Conservation (phyloP, 73 alveolate species). For the Tetrahymena elliotti region DNA sequence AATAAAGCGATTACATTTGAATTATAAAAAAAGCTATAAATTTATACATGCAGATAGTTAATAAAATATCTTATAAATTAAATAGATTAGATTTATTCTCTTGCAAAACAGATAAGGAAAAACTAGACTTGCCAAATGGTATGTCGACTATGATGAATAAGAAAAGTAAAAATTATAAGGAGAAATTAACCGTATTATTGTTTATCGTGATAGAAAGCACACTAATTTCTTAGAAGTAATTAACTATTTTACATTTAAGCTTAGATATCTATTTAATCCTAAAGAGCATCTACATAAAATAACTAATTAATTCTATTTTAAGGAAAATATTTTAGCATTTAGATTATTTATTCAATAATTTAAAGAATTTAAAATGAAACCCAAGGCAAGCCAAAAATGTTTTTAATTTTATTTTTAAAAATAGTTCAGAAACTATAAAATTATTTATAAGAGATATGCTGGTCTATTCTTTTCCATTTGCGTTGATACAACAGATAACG, state of each 20-base stretch:
- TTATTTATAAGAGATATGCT: constrained; percentile 94
- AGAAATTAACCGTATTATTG: constrained; percentile 85
- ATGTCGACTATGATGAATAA: constrained; percentile 72
- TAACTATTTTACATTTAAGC: neutral
- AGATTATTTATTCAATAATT: neutral
- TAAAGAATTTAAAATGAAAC: neutral
- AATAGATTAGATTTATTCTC: constrained; percentile 86
- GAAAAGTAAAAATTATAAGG: constrained; percentile 59
- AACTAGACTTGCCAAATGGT: constrained; percentile 94
- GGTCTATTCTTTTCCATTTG: constrained; percentile 93
- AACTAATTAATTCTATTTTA: no score
- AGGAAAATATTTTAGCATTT: no score
- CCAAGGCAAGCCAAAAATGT: neutral
- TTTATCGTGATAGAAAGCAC: constrained; percentile 84
- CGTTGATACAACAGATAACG: constrained; percentile 96
- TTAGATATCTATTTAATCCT: neutral
- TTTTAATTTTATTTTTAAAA: neutral
- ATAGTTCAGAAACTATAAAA: constrained; percentile 77
- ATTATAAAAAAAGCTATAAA: neutral
- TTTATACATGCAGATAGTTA: neutral
- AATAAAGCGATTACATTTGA: neutral
- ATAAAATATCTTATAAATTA: neutral
- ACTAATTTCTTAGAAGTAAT: constrained; percentile 85
- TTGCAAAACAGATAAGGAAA: constrained; percentile 96
- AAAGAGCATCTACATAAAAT: neutral